phyloP scores from a whole-genome alignment of 2,329 filamentous ascomycete genomes.

The Tolypocladium nubicola region DNA sequence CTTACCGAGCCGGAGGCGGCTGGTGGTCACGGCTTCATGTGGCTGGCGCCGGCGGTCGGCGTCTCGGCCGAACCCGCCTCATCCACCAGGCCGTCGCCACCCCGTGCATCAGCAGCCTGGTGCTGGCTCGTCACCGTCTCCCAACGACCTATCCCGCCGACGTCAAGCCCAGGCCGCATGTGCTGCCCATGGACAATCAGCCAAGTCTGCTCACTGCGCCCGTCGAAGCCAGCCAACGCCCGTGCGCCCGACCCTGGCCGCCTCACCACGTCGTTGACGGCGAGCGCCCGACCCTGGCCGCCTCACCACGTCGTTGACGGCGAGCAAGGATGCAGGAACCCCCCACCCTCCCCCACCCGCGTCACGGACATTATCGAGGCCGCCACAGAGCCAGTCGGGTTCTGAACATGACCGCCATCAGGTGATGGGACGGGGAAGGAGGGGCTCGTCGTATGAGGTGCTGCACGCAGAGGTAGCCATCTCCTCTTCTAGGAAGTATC shows the following conservation, averaged over 20 bases:
- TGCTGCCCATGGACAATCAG: background rate
- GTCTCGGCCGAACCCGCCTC: background rate
- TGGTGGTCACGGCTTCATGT: background rate
- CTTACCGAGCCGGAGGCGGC: slow-evolving; percentile 1
- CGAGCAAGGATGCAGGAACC: background rate
- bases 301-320: background rate
- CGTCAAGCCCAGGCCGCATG: background rate
- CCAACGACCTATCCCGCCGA: background rate
- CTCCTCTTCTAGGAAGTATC: background rate
- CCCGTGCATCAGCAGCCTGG: background rate
- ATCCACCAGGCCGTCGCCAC: background rate
- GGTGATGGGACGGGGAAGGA: background rate
- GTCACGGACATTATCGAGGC: background rate
- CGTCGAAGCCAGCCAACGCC: background rate
- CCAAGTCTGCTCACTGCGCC: background rate
- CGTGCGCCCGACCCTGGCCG: background rate
- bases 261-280: background rate
- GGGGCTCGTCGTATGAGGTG: background rate
- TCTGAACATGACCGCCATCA: background rate
- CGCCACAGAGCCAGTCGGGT: background rate
- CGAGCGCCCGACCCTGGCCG: background rate
- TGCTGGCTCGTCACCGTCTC: background rate
- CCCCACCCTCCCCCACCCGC: background rate
- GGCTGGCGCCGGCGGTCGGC: background rate
- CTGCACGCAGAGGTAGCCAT: background rate